Evolutionary conservation across 331 rosid genomes (phyloP), one percentile per base, ranked within the genome.

Genomic region (Acacia pycnantha): DNA sequence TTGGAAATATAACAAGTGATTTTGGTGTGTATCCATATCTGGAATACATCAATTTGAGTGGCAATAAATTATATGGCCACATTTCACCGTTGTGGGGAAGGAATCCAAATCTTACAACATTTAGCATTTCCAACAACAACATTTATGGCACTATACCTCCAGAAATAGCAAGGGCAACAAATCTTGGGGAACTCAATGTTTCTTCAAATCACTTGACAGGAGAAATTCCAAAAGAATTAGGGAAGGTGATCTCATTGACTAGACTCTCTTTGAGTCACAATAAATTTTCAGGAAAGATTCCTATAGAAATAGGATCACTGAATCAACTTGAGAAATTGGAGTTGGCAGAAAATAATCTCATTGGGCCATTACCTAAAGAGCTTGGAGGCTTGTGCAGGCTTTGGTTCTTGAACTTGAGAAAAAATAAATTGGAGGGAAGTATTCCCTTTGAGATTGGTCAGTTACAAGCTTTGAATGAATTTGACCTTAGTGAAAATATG

Each of bases 371-470:
- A 3, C 40, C 22, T 27, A 51, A 35, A 56, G 24, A 65, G 31
- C 44, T 79, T 1, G 77, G 73, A 26, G 2, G 33, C 4, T 37
- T 88, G 33, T 37, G 0, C 24, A 27, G 18, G 1, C 58, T 92
- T 19, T 29, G 35, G 70, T 2, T 64, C 29, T 31, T 92, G 85
- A 88, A 87, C 73, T 70, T 91, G 76, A 89, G 89, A 69, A 27
- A 61, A 26, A 92, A 92, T 40, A 50, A 59, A 58, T 83, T 92
- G 9, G 33, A 16, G 21, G 50, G 31, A 41, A 79, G 37, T 31
- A 87, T 92, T 61, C 92, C 94, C 0, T 0, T 12, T 43, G 80
- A 88, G 66, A 2, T 90, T 12, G 86, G 77, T 19, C 68, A 47
- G 1, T 24, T 92, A 14, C 24, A 76, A 8, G 70, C 15, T 15